Conservation (phyloP, 352 stramenopile species). For the Phytopythium delawarense region DNA sequence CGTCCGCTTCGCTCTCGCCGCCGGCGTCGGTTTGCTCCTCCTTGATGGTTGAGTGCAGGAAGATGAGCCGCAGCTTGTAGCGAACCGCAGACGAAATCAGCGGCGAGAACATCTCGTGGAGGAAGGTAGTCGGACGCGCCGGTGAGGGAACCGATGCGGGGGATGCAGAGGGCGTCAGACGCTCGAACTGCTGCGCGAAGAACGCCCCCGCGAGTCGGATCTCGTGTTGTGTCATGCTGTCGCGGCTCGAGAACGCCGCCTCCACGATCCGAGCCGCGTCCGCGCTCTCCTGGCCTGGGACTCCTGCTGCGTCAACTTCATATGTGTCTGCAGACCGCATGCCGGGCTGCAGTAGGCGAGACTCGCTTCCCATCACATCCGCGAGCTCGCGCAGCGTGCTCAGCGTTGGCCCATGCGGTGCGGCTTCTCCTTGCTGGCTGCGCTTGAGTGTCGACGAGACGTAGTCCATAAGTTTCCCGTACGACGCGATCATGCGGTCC, state of each 20-base stretch:
- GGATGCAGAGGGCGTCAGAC: conserved; percentile 15
- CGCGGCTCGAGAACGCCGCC: conserved; percentile 23
- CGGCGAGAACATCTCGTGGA: conserved; percentile 48
- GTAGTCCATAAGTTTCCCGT: conserved; percentile 37
- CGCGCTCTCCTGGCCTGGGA: neutral
- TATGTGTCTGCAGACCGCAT: neutral
- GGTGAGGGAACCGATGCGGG: neutral
- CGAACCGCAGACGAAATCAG: conserved; percentile 50
- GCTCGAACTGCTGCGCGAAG: conserved; percentile 45
- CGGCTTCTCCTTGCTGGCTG: neutral
- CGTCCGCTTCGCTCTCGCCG: conserved; percentile 9
- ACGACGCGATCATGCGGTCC: conserved; percentile 36
- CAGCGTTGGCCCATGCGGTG: neutral
- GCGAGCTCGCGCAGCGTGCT: conserved; percentile 18
- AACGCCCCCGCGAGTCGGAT: conserved; percentile 33
- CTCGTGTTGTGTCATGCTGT: conserved; percentile 35
- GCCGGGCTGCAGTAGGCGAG: conserved; percentile 1
- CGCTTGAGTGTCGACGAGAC: conserved; percentile 17
- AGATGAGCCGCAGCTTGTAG: conserved; percentile 58
- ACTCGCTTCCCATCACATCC: conserved; percentile 15
- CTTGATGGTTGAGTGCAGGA: conserved; percentile 32
- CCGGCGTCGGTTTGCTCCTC: conserved; percentile 25
- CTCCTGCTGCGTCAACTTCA: neutral
- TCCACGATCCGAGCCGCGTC: conserved; percentile 17
- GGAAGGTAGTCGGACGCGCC: conserved; percentile 19